phyloP scores from a whole-genome alignment of 306 rosid genomes.

The Morella rubra region DNA sequence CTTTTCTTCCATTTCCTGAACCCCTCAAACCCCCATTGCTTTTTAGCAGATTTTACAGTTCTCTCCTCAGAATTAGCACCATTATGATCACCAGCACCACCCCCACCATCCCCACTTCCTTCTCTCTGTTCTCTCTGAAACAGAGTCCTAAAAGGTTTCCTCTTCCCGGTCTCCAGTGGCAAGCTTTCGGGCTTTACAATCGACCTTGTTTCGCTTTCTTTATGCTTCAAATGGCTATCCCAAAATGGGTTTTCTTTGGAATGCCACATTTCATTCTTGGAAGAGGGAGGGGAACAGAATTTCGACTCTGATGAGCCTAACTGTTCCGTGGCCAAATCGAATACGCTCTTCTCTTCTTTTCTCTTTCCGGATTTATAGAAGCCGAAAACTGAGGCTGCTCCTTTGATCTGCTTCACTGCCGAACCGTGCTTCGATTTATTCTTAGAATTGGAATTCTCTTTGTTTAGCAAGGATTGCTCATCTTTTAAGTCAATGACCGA shows the following conservation, averaged over 20 bases:
- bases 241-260: slow-evolving; percentile 43
- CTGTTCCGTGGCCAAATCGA: slow-evolving; percentile 40
- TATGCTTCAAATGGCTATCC: slow-evolving; percentile 31
- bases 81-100: slow-evolving; percentile 23
- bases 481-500: slow-evolving; percentile 83
- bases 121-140: slow-evolving; percentile 69
- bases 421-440: slow-evolving; percentile 52
- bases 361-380: slow-evolving; percentile 53
- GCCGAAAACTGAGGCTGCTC: slow-evolving; percentile 73
- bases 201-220: slow-evolving; percentile 39
- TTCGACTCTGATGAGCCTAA: slow-evolving; percentile 24
- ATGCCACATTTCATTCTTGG: slow-evolving; percentile 21
- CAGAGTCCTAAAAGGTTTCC: slow-evolving; percentile 70
- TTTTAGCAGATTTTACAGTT: slow-evolving; percentile 51
- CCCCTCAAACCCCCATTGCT: slow-evolving; percentile 75
- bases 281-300: slow-evolving; percentile 15
- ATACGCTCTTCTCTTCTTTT: slow-evolving; percentile 63
- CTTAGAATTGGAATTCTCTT: slow-evolving; percentile 54
- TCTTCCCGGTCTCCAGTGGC: slow-evolving; percentile 45
- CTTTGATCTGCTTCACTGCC: slow-evolving; percentile 71
- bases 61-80: slow-evolving; percentile 34
- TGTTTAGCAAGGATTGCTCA: slow-evolving; percentile 47
- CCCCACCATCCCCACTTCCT: slow-evolving; percentile 27
- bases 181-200: slow-evolving; percentile 64
- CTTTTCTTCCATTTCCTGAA: slow-evolving; percentile 77